These are phyloP conservation scores for Ballota nigra DNA, from an alignment of 257 asterid species.

Conservation along the genomic window DNA sequence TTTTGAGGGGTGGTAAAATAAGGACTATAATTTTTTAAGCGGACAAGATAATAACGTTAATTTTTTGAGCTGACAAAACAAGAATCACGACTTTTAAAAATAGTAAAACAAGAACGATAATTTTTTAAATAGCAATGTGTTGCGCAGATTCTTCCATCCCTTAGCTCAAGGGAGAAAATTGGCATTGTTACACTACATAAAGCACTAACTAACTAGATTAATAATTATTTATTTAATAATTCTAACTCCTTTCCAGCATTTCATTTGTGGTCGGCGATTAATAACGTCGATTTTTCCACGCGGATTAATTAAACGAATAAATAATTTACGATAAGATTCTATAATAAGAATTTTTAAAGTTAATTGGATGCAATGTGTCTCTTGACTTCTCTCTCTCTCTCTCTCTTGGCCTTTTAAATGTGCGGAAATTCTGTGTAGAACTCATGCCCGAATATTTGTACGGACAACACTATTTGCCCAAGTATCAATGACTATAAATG, in stretches of 20 bases:
- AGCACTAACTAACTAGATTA: no score
- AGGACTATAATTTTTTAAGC: no score
- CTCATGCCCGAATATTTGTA: slow-evolving; percentile 20
- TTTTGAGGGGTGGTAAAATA: no score
- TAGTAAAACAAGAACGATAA: no score
- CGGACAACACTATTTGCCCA: neutral
- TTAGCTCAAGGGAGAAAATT: no score
- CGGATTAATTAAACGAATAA: slow-evolving; percentile 6
- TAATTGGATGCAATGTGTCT: slow-evolving; percentile 18
- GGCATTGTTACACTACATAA: no score
- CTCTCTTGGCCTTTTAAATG: slow-evolving; percentile 11
- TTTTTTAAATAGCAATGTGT: no score
- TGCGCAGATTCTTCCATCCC: no score
- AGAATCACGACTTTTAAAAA: no score
- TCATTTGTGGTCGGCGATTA: slow-evolving; percentile 24
- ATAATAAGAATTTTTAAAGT: slow-evolving; percentile 10
- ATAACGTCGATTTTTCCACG: slow-evolving; percentile 14
- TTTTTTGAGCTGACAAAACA: no score
- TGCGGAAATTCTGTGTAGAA: slow-evolving; percentile 11
- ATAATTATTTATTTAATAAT: no score
- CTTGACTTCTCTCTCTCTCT: neutral
- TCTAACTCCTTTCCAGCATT: neutral
- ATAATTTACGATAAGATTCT: slow-evolving; percentile 24
- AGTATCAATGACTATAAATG: neutral
- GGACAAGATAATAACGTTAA: no score